A percentile compares a stretch with the other conserved stretches of the same genome.
These are phyloP conservation scores for Phytophthora multivora DNA, from an alignment of 352 stramenopile genomes.

Conservation along the genomic window DNA sequence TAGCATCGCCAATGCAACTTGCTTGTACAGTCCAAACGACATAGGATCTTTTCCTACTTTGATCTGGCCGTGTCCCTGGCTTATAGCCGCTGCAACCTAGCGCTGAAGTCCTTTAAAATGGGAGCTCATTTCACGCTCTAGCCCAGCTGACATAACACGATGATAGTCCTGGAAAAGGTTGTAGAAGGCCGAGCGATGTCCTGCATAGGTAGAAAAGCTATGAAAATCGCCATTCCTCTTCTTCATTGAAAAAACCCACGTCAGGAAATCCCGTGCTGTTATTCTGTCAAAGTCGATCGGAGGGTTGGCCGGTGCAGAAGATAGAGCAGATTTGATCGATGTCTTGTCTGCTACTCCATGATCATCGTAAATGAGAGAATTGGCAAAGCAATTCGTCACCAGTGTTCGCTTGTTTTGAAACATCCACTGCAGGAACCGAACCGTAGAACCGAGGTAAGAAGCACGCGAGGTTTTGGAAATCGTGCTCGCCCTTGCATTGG, in stretches of 20 bases:
- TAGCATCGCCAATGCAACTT: slow-evolving; percentile 14
- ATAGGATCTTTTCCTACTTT: slow-evolving; percentile 23
- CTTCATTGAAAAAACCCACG: slow-evolving; percentile 24
- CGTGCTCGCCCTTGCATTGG: background rate
- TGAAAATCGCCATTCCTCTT: background rate
- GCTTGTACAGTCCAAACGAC: slow-evolving; percentile 10
- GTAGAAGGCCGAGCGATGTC: slow-evolving; percentile 15
- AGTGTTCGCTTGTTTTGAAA: slow-evolving; percentile 1
- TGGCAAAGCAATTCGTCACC: background rate
- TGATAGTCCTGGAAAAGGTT: slow-evolving; percentile 20
- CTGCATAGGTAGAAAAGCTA: slow-evolving; percentile 8
- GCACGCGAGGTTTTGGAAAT: slow-evolving; percentile 10
- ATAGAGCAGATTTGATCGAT: slow-evolving; percentile 1
- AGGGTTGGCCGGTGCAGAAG: background rate
- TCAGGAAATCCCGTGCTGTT: slow-evolving; percentile 19
- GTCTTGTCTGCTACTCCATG: background rate
- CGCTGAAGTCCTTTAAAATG: slow-evolving; percentile 18
- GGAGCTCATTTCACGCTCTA: background rate
- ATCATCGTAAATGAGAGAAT: background rate
- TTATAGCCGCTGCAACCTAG: background rate
- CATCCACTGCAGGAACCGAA: slow-evolving; percentile 14
- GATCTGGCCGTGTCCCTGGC: background rate
- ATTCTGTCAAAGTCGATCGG: slow-evolving; percentile 17
- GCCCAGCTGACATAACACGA: background rate
- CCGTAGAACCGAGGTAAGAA: background rate